Base-by-base conservation (phyloP, 441 rosid genomes). In the Biscutella laevigata region DNA sequence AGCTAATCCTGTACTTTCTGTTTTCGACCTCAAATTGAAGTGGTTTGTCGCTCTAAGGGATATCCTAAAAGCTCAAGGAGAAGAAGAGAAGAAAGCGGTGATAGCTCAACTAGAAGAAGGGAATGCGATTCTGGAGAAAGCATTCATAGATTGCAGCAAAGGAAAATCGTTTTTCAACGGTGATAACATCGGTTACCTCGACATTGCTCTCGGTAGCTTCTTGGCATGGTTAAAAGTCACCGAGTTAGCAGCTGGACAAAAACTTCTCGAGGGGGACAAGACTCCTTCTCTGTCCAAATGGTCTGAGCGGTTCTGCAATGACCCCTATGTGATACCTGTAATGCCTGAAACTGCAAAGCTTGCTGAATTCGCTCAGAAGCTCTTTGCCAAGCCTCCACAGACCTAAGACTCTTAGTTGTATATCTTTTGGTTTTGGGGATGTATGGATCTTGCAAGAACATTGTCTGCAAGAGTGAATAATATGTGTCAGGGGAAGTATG, bases 91-190 rank as follows among this genome's bases (percentile, higher is more conserved):
- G 62, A 69, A 73, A 35, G 65, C 58, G 7, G 52, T 56, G 4
- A 8, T 69, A 1, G 65, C 61, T 21, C 65, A 69, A 51, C 14
- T 75, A 5, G 57, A 7, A 2, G 82, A 76, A 71, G 69, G 68
- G 37, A n/a, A 74, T 14, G 36, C 1, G 6, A 25, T 84, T 52
- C 21, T 84, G 37, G 88, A 88, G 69, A 79, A 72, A 4, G 84
- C 76, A 1, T 77, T 67, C 41, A 22, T 6, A 1, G 77, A 76
- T 51, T 53, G 69, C 33, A 74, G 94, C 76, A 68, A 72, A 60
- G 91, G 88, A 36, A 57, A 71, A 60, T 52, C 55, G 3, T 84
- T 79, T 70, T 88, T 82, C 44, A 82, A 83, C n/a, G 91, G 88
- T 47, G 83, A 77, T 17, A 53, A 56, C 7, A 69, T 84, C 15